These are phyloP conservation scores for Parastagonospora avenae DNA, from an alignment of 2,329 filamentous ascomycete genomes.

Conservation along the genomic window DNA sequence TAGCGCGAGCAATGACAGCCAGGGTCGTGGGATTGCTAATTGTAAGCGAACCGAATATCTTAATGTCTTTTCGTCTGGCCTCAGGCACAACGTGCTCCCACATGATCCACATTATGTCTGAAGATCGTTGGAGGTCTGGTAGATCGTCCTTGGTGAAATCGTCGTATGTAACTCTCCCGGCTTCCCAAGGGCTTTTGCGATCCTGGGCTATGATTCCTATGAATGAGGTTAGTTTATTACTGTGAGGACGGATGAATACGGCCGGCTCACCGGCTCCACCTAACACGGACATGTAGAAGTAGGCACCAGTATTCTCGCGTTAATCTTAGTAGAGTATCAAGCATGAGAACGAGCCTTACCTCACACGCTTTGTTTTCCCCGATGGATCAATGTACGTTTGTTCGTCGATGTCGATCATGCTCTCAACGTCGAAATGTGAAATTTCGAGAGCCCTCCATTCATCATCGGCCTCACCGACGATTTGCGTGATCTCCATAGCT, in stretches of 20 bases:
- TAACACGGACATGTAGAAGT: conserved; percentile 2
- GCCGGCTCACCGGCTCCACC: too few relatives aligned
- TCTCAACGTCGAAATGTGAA: neutral
- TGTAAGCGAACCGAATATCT: neutral
- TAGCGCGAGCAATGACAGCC: neutral
- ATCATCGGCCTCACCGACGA: neutral
- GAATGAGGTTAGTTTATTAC: neutral
- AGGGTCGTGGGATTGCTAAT: neutral
- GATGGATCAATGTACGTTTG: neutral
- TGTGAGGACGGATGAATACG: too few relatives aligned
- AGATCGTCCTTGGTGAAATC: neutral
- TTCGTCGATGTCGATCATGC: neutral
- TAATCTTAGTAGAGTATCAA: neutral
- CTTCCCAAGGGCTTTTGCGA: neutral
- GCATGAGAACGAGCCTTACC: neutral
- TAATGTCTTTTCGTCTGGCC: neutral
- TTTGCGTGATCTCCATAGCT: neutral
- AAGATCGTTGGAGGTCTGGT: neutral
- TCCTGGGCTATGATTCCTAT: neutral
- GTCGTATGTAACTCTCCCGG: neutral
- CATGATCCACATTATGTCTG: conserved; percentile 2
- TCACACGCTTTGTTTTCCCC: neutral
- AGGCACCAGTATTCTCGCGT: neutral
- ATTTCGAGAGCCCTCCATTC: neutral
- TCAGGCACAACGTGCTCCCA: neutral